phyloP scores from a whole-genome alignment of 495 filamentous ascomycete species.

The Penicillium arizonense region DNA sequence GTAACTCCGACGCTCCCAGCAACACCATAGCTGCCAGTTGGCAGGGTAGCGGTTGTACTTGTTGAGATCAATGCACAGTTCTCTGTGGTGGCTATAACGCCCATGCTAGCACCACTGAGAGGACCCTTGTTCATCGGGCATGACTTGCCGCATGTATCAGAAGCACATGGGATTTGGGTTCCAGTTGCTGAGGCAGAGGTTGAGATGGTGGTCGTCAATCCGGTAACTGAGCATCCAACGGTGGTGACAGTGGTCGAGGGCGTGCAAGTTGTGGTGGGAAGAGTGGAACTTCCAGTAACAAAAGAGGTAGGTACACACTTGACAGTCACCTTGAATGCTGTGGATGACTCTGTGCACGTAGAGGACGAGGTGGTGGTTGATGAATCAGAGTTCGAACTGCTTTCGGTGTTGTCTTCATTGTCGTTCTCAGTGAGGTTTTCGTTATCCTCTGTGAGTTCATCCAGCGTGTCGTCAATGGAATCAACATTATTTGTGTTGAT shows the following conservation, averaged over 20 bases:
- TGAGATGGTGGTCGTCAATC: background rate
- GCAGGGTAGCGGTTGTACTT: background rate
- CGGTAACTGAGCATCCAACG: background rate
- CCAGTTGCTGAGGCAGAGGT: background rate
- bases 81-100: background rate
- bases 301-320: no score
- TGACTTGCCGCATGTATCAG: background rate
- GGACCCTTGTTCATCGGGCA: background rate
- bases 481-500: no score
- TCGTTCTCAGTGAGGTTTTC: no score
- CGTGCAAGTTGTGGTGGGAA: background rate
- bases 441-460: no score
- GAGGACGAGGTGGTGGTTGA: no score
- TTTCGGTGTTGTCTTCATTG: no score
- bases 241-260: background rate
- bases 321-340: no score
- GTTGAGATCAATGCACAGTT: background rate
- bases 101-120: background rate
- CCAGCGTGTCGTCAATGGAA: no score
- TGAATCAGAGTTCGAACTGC: no score
- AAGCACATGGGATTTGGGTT: background rate
- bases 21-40: background rate
- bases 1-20: background rate
- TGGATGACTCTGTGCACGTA: no score
- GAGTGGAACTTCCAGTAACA: background rate